Percentiles rank a stretch among this genome's conserved stretches.
Evolutionary conservation across 2,329 filamentous ascomycete genomes (phyloP).

Genomic region (Samsoniella hepiali): DNA sequence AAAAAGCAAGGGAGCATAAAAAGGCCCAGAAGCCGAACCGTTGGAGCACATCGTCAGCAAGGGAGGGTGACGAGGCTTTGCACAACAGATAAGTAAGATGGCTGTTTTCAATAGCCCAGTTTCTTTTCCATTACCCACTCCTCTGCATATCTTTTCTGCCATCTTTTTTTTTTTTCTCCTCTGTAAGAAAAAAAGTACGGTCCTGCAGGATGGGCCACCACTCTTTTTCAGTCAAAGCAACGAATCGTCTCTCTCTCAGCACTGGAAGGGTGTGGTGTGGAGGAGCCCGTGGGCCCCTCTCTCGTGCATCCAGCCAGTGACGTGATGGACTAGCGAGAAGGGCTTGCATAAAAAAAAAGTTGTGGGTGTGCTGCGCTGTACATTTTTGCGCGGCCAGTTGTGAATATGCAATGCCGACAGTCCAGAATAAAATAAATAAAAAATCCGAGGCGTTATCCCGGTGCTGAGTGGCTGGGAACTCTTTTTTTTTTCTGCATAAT

Average conservation of each 20-base stretch:
- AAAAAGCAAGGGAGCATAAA: not conserved
- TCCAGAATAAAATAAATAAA: not conserved
- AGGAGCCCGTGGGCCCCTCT: not conserved
- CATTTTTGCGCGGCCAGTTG: not conserved
- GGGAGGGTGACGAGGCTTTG: not conserved
- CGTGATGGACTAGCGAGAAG: slow-evolving; percentile 1
- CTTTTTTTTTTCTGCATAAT: not conserved
- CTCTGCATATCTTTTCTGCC: not conserved
- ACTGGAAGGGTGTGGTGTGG: not conserved
- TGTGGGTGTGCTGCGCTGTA: slow-evolving; percentile 3
- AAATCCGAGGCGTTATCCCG: not conserved
- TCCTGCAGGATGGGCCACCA: not conserved
- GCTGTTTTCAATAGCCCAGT: not conserved
- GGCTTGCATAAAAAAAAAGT: not conserved
- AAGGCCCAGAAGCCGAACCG: not conserved
- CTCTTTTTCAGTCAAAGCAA: not conserved
- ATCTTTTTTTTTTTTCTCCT: no score
- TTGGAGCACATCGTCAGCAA: not conserved
- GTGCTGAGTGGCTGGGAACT: not conserved
- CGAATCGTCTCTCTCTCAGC: not conserved
- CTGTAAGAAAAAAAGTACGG: not conserved
- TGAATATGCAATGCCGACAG: not conserved
- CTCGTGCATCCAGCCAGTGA: slow-evolving; percentile 12
- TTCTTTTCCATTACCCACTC: not conserved
- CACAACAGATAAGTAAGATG: not conserved